phyloP scores from a whole-genome alignment of 371 early-diverging fungal genomes.

The Lichtheimia corymbifera region DNA sequence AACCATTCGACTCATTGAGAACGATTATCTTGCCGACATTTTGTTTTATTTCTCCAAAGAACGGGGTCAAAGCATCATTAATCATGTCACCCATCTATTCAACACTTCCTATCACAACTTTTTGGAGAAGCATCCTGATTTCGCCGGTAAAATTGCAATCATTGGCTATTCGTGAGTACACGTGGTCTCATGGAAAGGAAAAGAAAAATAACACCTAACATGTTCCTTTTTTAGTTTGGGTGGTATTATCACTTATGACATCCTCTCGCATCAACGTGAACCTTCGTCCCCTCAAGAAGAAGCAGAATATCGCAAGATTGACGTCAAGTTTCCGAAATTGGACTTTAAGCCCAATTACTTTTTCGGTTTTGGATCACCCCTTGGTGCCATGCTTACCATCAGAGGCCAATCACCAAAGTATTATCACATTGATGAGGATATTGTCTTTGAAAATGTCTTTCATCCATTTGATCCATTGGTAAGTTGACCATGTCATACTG shows the following conservation, averaged over 20 bases:
- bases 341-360: slow-evolving; percentile 57
- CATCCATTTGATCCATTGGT: slow-evolving; percentile 68
- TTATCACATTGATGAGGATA: slow-evolving; percentile 54
- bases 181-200: too few relatives aligned
- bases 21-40: slow-evolving; percentile 70
- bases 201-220: too few relatives aligned
- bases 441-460: slow-evolving; percentile 64
- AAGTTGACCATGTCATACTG: background rate
- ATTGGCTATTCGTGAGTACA: slow-evolving; percentile 58
- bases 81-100: slow-evolving; percentile 56
- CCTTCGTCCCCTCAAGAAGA: slow-evolving; percentile 19
- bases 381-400: slow-evolving; percentile 63
- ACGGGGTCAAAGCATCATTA: slow-evolving; percentile 58
- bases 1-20: slow-evolving; percentile 63
- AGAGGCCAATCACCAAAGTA: slow-evolving; percentile 52
- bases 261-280: slow-evolving; percentile 51
- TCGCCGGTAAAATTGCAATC: slow-evolving; percentile 59
- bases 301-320: slow-evolving; percentile 35
- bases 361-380: slow-evolving; percentile 64
- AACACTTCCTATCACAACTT: slow-evolving; percentile 61
- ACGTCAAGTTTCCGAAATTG: slow-evolving; percentile 49
- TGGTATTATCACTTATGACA: slow-evolving; percentile 66
- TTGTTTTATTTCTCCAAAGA: slow-evolving; percentile 60
- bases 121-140: slow-evolving; percentile 54
- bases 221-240: slow-evolving; percentile 42